Percentiles rank a stretch among this genome's conserved stretches.
Evolutionary conservation across 352 stramenopile species (phyloP).

Genomic region (Globisporangium acanthophoron): DNA sequence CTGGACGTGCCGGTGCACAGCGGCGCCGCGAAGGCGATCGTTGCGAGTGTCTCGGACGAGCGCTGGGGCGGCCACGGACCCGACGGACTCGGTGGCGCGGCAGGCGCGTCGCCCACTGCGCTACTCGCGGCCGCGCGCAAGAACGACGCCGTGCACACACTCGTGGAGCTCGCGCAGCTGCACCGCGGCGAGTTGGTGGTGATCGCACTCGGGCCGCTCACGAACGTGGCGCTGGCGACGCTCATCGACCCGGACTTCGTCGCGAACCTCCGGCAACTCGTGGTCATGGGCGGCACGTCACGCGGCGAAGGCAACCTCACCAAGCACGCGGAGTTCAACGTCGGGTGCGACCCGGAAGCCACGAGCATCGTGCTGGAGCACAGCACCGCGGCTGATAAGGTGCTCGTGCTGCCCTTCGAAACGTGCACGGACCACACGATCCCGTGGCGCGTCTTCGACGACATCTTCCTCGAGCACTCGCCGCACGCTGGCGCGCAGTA

Average conservation of each 20-base stretch:
- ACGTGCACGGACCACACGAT: constrained; percentile 48
- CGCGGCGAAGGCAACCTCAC: constrained; percentile 69
- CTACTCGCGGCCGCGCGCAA: constrained; percentile 26
- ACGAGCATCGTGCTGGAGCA: constrained; percentile 70
- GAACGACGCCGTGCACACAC: constrained; percentile 63
- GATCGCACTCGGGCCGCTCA: constrained; percentile 68
- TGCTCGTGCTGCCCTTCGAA: constrained; percentile 70
- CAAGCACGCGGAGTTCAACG: constrained; percentile 71
- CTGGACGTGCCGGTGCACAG: constrained; percentile 54
- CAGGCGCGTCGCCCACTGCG: constrained; percentile 16
- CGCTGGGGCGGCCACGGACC: constrained; percentile 66
- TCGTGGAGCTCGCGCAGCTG: constrained; percentile 52
- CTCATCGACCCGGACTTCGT: constrained; percentile 68
- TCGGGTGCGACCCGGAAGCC: constrained; percentile 75
- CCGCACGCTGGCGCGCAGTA: constrained; percentile 35
- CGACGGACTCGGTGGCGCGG: constrained; percentile 60
- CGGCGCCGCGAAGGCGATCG: constrained; percentile 56
- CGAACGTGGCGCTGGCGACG: constrained; percentile 73
- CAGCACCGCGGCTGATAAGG: constrained; percentile 41
- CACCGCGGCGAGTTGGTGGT: constrained; percentile 68
- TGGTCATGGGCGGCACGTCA: constrained; percentile 73
- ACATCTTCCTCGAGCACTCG: constrained; percentile 42
- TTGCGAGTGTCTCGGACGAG: constrained; percentile 56
- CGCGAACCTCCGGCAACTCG: constrained; percentile 48
- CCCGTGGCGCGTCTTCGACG: constrained; percentile 62